Base-by-base conservation (phyloP, 257 asterid species). In the Solanum appendiculatum region DNA sequence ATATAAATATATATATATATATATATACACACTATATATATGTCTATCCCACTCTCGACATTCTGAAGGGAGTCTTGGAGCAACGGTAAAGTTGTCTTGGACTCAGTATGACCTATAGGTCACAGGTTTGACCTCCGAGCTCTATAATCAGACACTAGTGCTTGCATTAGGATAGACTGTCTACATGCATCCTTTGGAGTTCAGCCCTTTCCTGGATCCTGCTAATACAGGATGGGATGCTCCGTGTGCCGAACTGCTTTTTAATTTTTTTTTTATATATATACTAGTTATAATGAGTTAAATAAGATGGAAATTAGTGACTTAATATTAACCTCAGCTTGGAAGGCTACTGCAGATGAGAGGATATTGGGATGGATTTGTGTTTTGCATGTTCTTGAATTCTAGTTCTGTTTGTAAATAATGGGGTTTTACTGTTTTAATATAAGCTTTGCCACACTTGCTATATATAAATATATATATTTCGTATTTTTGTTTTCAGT, bases 401-500 rank as follows among this genome's bases (percentile, higher is more conserved):
- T 25, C 37, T 40, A 14, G 23, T 25, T 16, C 27, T 42, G 84
- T 78, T 42, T 25, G 25, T 42, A 40, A 40, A 42, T 29, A 69
- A 69, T 34, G 48, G 48, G 63, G 29, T 44, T 78, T 78, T 2
- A 25, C 84, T 78, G 84, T 42, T 77, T 48, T 25, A 20, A 36
- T 36, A 42, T 44, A 42, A 78, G 84, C 15, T 77, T 42, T 25
- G 83, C 21, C 21, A 77, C n/a, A 9, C 15, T 72, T 72, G 42
- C 11, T 18, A 7, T 54, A 6, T 18, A 0, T 51, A 51, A 5
- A 51, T 46, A 5, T 64, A 14, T 66, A 2, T 68, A 6, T 29
- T 1, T 1, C 13, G 7, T 33, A 18, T 1, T 70, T 31, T 4
- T 15, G 0, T 70, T 70, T 70, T 7, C 0, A 1, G 0, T 7